Base-by-base conservation (phyloP, 768 basidiomycete species). In the Agaricus bisporus region DNA sequence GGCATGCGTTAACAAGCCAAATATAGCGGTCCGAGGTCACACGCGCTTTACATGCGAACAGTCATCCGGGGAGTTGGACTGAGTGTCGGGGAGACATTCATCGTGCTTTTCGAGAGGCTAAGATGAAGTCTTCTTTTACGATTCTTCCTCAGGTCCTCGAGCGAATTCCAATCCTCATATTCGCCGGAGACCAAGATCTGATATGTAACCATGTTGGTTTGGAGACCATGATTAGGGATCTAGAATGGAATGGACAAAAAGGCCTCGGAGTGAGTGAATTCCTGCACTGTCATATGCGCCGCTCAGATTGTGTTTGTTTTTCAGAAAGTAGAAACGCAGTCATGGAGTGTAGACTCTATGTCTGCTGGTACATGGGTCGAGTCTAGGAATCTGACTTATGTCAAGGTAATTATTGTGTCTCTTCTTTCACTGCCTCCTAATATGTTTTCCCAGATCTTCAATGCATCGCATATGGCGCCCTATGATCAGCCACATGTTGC, bases 131-230 rank as follows among this genome's bases (percentile, higher is more conserved):
- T 1, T 77, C 90, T 0, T 80, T 95, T 55, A 78, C 77, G 0
- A 72, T 97, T 41, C 65, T 99, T 1, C 95, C 97, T 0, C 71
- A 73, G 5, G 74, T 99, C 2, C 75, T 98, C 28, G 82, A 85
- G 58, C 78, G 78, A 57, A 85, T 98, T 17, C 86, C 87, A 1
- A 79, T 98, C n/a, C 65, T 99, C 58, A 75, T 99, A 43, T 99
- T 97, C 61, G 92, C 84, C 0, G 97, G 97, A 5, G 94, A 97
- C 66, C 90, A 98, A 67, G 97, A 98, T 66, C 72, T 94, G 41
- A 97, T 99, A 57, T 98, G 97, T 73, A 98, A 98, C 67, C 88
- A 97, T 66, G 75, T 95, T 48, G 97, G 97, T 3, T 74, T 92
- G 56, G 94, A 98, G 68, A 78, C 77, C 54, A 83, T 89, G 79